Conservation (phyloP, 2,329 filamentous ascomycete genomes). For the Ophiostoma piceae region DNA sequence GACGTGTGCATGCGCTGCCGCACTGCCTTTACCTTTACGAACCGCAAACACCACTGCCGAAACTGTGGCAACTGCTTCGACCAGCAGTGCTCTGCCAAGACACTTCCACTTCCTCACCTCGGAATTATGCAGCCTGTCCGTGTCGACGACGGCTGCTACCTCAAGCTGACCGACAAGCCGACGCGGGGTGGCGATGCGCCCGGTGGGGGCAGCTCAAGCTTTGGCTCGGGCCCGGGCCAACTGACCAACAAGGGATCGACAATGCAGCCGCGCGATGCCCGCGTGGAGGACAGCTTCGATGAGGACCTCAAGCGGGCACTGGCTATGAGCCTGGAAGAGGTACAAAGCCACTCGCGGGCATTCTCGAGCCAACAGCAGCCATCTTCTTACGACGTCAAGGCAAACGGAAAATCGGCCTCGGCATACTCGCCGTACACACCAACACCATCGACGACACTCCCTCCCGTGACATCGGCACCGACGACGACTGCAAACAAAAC, state of each 20-base stretch:
- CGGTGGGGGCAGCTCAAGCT: slow-evolving; percentile 34
- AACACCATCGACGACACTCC: background rate
- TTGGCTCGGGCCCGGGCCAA: slow-evolving; percentile 22
- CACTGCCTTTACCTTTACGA: slow-evolving; percentile 93
- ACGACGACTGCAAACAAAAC: slow-evolving; percentile 8
- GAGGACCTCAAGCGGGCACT: slow-evolving; percentile 90
- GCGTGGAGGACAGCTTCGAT: slow-evolving; percentile 86
- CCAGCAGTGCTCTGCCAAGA: slow-evolving; percentile 87
- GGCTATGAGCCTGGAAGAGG: slow-evolving; percentile 95
- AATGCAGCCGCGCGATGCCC: slow-evolving; percentile 87
- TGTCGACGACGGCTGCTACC: slow-evolving; percentile 93
- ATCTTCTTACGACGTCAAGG: slow-evolving; percentile 22
- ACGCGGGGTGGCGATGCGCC: slow-evolving; percentile 37
- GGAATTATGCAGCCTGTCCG: slow-evolving; percentile 87
- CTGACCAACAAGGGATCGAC: slow-evolving; percentile 43
- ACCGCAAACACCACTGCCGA: slow-evolving; percentile 95
- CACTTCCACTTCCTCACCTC: slow-evolving; percentile 79
- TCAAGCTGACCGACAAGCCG: slow-evolving; percentile 77
- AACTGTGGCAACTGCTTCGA: slow-evolving; percentile 99
- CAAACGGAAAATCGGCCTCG: slow-evolving; percentile 31
- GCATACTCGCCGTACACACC: slow-evolving; percentile 16
- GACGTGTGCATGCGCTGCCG: slow-evolving; percentile 98
- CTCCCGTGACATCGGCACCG: background rate
- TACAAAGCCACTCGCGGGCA: slow-evolving; percentile 66
- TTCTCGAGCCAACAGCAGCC: slow-evolving; percentile 39